A percentile compares a stretch with the other conserved stretches of the same genome.
phyloP scores from a whole-genome alignment of 805 yeast genomes.

The Scheffersomyces coipomensis region DNA sequence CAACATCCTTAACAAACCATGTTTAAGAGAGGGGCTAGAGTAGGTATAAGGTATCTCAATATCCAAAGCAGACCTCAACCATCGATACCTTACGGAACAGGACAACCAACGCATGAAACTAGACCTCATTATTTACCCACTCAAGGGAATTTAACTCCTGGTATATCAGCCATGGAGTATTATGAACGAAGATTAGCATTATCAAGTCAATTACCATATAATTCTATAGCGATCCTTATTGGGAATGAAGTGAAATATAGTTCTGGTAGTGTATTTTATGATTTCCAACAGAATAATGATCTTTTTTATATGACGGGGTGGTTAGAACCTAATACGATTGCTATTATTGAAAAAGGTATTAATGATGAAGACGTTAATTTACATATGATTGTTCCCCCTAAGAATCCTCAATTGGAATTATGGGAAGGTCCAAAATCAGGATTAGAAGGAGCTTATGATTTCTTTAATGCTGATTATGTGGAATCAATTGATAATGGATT shows the following conservation, averaged over 20 bases:
- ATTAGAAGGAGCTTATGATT: conserved; percentile 71
- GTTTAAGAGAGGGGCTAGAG: not conserved
- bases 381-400: conserved; percentile 84
- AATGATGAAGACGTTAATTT: conserved; percentile 51
- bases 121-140: conserved; percentile 69
- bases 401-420: conserved; percentile 71
- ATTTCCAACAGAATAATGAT: conserved; percentile 90
- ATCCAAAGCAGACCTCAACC: conserved; percentile 19
- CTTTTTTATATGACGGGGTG: conserved; percentile 87
- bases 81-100: conserved; percentile 45
- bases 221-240: conserved; percentile 69
- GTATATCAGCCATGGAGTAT: conserved; percentile 82
- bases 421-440: conserved; percentile 98
- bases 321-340: conserved; percentile 83
- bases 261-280: conserved; percentile 87
- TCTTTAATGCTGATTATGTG: conserved; percentile 84
- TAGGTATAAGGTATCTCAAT: not conserved
- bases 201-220: conserved; percentile 54
- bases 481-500: conserved; percentile 47
- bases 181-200: conserved; percentile 66
- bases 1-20: not conserved
- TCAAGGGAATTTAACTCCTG: conserved; percentile 83
- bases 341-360: conserved; percentile 57
- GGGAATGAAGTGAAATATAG: conserved; percentile 76
- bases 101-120: conserved; percentile 87